A percentile compares a stretch with the other conserved stretches of the same genome.
Evolutionary conservation across 2,329 filamentous ascomycete species (phyloP).

Genomic region (Coniosporium tulheliwenetii): DNA sequence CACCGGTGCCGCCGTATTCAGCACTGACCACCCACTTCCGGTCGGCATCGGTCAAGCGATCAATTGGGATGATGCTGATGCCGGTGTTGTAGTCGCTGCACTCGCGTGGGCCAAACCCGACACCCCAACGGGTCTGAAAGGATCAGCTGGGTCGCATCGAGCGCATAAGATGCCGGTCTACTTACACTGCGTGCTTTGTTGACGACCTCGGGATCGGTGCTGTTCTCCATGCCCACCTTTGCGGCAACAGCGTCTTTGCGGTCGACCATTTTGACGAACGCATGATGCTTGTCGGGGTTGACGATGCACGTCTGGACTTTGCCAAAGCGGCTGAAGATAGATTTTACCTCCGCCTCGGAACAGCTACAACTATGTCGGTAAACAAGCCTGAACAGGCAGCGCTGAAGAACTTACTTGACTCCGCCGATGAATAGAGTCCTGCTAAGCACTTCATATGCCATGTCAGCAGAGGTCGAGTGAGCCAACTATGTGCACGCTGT

Average conservation of each 20-base stretch:
- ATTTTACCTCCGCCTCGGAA: conserved; percentile 66
- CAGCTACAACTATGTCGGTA: conserved; percentile 12
- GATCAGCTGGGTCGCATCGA: conserved; percentile 11
- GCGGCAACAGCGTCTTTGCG: conserved; percentile 71
- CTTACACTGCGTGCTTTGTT: conserved; percentile 36
- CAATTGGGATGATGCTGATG: conserved; percentile 83
- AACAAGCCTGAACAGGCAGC: too few species aligned
- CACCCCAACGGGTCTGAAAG: conserved; percentile 78
- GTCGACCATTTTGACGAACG: conserved; percentile 96
- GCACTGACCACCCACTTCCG: conserved; percentile 94
- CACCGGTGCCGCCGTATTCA: conserved; percentile 84
- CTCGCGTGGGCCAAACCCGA: conserved; percentile 90
- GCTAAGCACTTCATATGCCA: conserved; percentile 50
- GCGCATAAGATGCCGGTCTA: neutral
- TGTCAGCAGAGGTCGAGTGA: conserved; percentile 6
- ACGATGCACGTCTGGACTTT: conserved; percentile 94
- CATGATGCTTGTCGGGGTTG: conserved; percentile 94
- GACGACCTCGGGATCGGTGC: conserved; percentile 55
- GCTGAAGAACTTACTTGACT: conserved; percentile 52
- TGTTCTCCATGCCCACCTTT: conserved; percentile 75
- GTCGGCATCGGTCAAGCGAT: conserved; percentile 86
- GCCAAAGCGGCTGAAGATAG: conserved; percentile 68
- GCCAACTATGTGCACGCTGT: conserved; percentile 3
- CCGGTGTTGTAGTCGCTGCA: conserved; percentile 93
- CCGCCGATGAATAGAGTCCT: conserved; percentile 93